phyloP scores from a whole-genome alignment of 345 rosid genomes.

The sweet orange (Citrus sinensis) region DVS_A1.0 CM039166.1:10530501-10531000 shows the following conservation, averaged over 20 bases:
- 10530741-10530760: not conserved
- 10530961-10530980: no score
- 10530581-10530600: not conserved
- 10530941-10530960: no score
- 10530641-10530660: not conserved
- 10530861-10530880: no score
- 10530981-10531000: no score
- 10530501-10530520: not conserved
- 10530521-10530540: slow-evolving; percentile 1
- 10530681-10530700: not conserved
- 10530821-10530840: no score
- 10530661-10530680: not conserved
- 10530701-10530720: no score
- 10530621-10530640: not conserved
- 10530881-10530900: no score
- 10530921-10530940: no score
- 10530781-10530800: no score
- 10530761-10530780: not conserved
- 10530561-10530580: not conserved
- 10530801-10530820: no score
- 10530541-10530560: not conserved
- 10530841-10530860: no score
- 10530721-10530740: not conserved
- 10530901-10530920: no score
- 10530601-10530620: not conserved